Base-by-base conservation (phyloP, 192 early-diverging fungal genomes). In the Backusella mclennaniae region DNA sequence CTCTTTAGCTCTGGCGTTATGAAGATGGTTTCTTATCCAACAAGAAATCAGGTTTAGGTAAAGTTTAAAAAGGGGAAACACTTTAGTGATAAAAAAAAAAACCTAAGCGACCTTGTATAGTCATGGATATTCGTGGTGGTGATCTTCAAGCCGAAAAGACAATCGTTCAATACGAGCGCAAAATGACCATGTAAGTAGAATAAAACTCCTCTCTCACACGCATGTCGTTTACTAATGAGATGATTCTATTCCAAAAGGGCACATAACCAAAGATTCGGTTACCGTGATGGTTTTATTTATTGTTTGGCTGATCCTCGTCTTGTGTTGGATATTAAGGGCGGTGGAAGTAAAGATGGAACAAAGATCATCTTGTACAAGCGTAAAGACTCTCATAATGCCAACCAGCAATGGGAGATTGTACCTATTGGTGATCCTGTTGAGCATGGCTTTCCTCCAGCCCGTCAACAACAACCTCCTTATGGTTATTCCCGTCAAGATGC, bases 241-340 rank as follows among this genome's bases (percentile, higher is more conserved):
- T 33, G 3, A 33, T 38, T 49, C 29, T 2, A 66, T 38, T 49
- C 29, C 5, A 66, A 29, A 14, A 79, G 77, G 77, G 79, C 79
- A 26, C 79, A 80, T 31, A 76, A 80, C 67, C 79, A 80, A 67
- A 72, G 71, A 76, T 80, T 76, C 42, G 72, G 75, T 46, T 80
- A 68, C 42, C 59, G 75, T 36, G 75, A 80, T 46, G 79, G 79
- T 4, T 80, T 41, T 76, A 44, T 80, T 33, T 72, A 80, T 44
- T 66, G 71, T 14, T 75, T 80, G 44, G 79, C 79, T 42, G 75
- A 81, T 44, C 75, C 79, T 42, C 69, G 66, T 31, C 79, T 81
- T 39, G 79, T 81, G 11, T 71, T 81, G 69, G 79, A 81, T 76
- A 73, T 81, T 35, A 77, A 76, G 76, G 76, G 76, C 6, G 79